These are phyloP conservation scores for Colletotrichum phormii DNA, from an alignment of 2,329 filamentous ascomycete species.

Conservation along the genomic window DNA sequence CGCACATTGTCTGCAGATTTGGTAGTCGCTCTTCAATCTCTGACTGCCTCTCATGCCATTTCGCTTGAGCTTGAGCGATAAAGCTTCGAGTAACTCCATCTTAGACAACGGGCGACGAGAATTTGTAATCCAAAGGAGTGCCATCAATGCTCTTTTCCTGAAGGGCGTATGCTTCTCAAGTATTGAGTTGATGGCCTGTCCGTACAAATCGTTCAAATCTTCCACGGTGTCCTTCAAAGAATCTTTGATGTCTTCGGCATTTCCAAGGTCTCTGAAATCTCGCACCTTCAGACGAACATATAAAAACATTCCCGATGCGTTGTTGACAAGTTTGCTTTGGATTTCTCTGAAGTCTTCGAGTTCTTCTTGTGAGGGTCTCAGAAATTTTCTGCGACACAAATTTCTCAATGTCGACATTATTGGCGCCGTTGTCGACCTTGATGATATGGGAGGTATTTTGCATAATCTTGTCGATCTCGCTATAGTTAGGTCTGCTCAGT, in stretches of 20 bases:
- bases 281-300: constrained; percentile 4
- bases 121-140: constrained; percentile 7
- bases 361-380: background rate
- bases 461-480: background rate
- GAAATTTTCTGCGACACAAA: background rate
- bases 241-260: constrained; percentile 6
- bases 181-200: background rate
- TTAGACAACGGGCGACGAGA: background rate
- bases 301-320: background rate
- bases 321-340: background rate
- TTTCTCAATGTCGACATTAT: background rate
- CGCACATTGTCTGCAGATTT: constrained; percentile 6
- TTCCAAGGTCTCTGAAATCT: background rate
- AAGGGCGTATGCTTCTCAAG: background rate
- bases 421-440: background rate
- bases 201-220: background rate
- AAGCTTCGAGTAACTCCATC: background rate
- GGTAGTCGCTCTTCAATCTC: background rate
- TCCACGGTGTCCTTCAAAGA: background rate
- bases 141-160: constrained; percentile 1
- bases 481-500: background rate
- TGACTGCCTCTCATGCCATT: background rate
- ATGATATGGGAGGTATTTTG: background rate
- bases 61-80: background rate
- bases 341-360: background rate